These are phyloP conservation scores for Penicillium samsonianum DNA, from an alignment of 495 filamentous ascomycete genomes.

Conservation along the genomic window DNA sequence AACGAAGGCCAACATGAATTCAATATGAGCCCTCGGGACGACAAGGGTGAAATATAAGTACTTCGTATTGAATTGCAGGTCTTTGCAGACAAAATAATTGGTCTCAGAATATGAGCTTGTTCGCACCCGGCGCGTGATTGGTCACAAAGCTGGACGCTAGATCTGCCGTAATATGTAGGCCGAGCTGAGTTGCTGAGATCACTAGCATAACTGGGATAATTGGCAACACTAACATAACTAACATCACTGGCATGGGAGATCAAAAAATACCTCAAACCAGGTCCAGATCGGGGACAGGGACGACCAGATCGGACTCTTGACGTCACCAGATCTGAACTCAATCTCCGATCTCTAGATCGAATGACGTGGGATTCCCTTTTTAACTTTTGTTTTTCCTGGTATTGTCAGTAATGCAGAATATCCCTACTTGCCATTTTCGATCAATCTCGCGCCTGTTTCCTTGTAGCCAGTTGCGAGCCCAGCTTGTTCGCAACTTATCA, in stretches of 20 bases:
- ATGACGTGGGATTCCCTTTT: background rate
- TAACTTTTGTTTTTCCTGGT: background rate
- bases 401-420: background rate
- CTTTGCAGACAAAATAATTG: background rate
- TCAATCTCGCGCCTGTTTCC: background rate
- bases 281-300: background rate
- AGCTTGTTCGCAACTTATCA: background rate
- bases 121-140: background rate
- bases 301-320: slow-evolving; percentile 4
- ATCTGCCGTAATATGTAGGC: background rate
- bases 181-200: background rate
- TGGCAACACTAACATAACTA: too few species aligned
- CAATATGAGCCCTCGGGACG: background rate
- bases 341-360: slow-evolving; percentile 3
- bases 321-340: slow-evolving; percentile 7
- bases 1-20: background rate
- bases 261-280: too few species aligned
- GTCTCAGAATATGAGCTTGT: background rate
- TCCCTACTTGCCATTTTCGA: background rate
- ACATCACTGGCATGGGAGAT: too few species aligned
- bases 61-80: background rate
- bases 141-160: background rate
- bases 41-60: background rate
- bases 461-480: background rate
- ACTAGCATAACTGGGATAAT: background rate